Evolutionary conservation across 768 basidiomycete species (phyloP), one percentile per base, ranked within the genome.

Genomic region (Podaxis rugospora): DNA sequence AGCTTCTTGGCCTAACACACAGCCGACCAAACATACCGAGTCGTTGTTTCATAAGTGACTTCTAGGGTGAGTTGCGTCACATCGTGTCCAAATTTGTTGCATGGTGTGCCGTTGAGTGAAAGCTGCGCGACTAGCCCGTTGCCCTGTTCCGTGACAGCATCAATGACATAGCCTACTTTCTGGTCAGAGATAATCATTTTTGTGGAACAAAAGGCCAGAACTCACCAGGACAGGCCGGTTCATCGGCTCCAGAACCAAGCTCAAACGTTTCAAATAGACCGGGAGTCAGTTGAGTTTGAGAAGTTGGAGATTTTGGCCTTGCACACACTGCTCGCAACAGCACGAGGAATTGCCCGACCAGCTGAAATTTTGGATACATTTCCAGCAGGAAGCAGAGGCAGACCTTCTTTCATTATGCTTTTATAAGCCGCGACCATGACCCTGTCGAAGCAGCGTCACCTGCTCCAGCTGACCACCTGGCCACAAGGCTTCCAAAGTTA

Each of bases 71-170:
- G 78, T 61, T 84, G 71, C 0, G 70, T 50, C 35, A 89, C 73
- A 64, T 90, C 89, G 1, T 65, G 71, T 2, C 88, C 88, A 65
- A 88, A 90, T 3, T 83, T 84, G 63, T 89, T 78, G 68, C 89
- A 92, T 7, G 82, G 76, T 14, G 71, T 40, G 1, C 87, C 87
- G 1, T 81, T 78, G 5, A 90, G 75, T 37, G 68, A 71, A 4
- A 90, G 73, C 16, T 76, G 74, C 27, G 87, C 88, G 0, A 75
- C 80, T 27, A 90, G 72, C 25, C 87, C 86, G 11, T 66, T 74
- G 14, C 66, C 62, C 2, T 74, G 81, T 63, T 83, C 73, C 6
- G 69, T 58, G 18, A 90, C 63, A 1, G 74, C 72, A 14, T 70
- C 66, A 18, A 90, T 69, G 5, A 73, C 72, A 65, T 90, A 90